Evolutionary conservation across 495 filamentous ascomycete genomes (phyloP), one percentile per base, ranked within the genome.

Genomic region (Extremus antarcticus): DNA sequence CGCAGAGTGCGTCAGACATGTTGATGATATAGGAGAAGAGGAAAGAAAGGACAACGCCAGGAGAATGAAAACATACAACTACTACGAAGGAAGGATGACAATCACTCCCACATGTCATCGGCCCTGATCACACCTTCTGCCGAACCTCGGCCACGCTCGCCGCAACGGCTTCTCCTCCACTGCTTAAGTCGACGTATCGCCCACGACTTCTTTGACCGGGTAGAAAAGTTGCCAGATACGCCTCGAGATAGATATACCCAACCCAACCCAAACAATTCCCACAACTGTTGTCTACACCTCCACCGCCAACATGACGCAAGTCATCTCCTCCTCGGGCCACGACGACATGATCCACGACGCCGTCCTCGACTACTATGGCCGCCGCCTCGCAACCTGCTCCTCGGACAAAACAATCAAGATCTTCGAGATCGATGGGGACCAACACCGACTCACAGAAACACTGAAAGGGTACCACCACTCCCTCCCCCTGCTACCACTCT

Each of bases 341-440:
- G 94, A 97, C 84, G 91, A 95, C 70, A 97, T 98, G 90, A 96
- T 98, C 77, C 92, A 97, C 65, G 92, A 97, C 80, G 92, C 91
- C 51, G 89, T 90, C 52, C 83, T 99, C 60, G 94, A 99, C 70
- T 97, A 97, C 73, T 99, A 97, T 71, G 92, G 92, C 63, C 85
- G 92, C 57, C 84, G 91, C 62, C 82, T 99, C 64, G 92, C 92
- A 57, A 99, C 92, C 62, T 97, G 92, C 71, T 95, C 90, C 20
- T 95, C 90, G 53, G 92, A 99, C 71, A 88, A 89, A 68, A 97
- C 91, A 47, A 94, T 99, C 75, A 97, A 96, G 74, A 95, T 99
- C 68, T 99, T 96, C 65, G 92, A 97, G 74, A 85, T 97, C 49
- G 92, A 97, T 70, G 89, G 90, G 59, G 89, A 95, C 65, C 79